Percentiles rank a stretch among this genome's conserved stretches.
Evolutionary conservation across 306 rosid genomes (phyloP).

Genomic region (Sicyos edulis): DNA sequence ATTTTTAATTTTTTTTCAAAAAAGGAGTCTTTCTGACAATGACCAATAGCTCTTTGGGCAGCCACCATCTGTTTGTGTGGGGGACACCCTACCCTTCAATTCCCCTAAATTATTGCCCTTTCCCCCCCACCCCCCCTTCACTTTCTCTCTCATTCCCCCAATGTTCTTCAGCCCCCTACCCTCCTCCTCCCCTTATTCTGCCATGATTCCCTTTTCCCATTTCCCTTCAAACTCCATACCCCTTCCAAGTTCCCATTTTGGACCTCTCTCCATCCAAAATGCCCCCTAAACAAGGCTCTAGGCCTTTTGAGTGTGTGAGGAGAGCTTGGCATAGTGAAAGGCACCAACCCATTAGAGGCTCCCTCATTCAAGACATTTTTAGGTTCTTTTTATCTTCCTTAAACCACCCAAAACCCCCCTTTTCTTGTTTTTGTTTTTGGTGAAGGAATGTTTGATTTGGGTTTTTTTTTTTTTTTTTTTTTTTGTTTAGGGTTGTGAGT

Average conservation of each 20-base stretch:
- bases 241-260: neutral
- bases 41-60: constrained; percentile 58
- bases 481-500: constrained; percentile 41
- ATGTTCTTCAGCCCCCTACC: constrained; percentile 12
- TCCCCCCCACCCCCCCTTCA: no score
- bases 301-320: constrained; percentile 63
- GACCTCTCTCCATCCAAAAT: constrained; percentile 24
- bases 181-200: neutral
- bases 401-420: no score
- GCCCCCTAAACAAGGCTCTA: constrained; percentile 57
- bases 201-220: neutral
- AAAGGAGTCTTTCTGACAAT: constrained; percentile 36
- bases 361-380: constrained; percentile 78
- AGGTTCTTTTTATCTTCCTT: constrained; percentile 32
- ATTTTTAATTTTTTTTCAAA: no score
- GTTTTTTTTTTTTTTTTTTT: neutral
- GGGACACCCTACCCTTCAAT: constrained; percentile 42
- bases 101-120: constrained; percentile 34
- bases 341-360: constrained; percentile 74
- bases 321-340: constrained; percentile 84
- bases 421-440: no score
- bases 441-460: constrained; percentile 4
- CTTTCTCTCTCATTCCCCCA: constrained; percentile 14
- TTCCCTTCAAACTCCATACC: neutral
- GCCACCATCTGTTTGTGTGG: constrained; percentile 72